Base-by-base conservation (phyloP, 768 basidiomycete genomes). In the Macrocybe gigantea region DNA sequence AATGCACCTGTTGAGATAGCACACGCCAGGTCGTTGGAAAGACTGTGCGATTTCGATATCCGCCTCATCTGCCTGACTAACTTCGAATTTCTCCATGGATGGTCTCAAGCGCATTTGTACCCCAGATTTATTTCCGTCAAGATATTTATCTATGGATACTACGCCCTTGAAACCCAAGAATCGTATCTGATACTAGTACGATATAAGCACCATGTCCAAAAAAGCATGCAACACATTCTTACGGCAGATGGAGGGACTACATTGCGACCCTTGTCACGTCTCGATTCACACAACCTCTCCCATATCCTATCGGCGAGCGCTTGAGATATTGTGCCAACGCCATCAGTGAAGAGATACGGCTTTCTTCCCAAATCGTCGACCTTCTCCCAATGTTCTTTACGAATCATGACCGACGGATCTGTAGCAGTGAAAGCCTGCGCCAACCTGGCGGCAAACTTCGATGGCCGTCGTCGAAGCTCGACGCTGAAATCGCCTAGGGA, bases 341-440 rank as follows among this genome's bases (percentile, higher is more conserved):
- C 42, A 44, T 44, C 42, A 1, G 42, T 44, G 58, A 82, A 83
- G 15, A 73, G 50, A 50, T 72, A 73, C 11, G 61, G 56, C 15
- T 68, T 62, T 9, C 60, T 53, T 11, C 71, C 71, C 8, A 89
- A 64, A 58, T 91, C 89, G 0, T 61, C 58, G 40, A 88, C 73
- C 47, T 73, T 67, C 43, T 80, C 74, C 81, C 89, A 90, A 55
- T 92, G 72, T 38, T 70, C 52, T 2, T 62, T 63, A 6, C 53
- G 49, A 42, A 92, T 79, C 14, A 60, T 62, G 13, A 90, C 79
- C 1, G 86, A 85, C 0, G 82, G 78, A 51, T 88, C 82, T 1
- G 91, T 93, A 2, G 85, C 83, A 0, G 87, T 88, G 56, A 93
- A 91, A 0, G 87, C 86, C 64, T 90, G 90, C 6, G 86, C 83